Conservation (phyloP, 129 eudicot genomes). For the Daucus carota region DH1_v3.0 NC_030385.2:46935001-46935500, state of each 20-base stretch:
- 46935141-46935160: conserved; percentile 19
- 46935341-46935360: not conserved
- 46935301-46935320: conserved; percentile 45
- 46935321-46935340: not conserved
- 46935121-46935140: conserved; percentile 25
- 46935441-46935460: conserved; percentile 68
- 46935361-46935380: not conserved
- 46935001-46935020: not conserved
- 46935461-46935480: conserved; percentile 72
- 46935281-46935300: conserved; percentile 86
- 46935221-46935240: conserved; percentile 56
- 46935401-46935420: conserved; percentile 64
- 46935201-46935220: conserved; percentile 50
- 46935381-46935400: conserved; percentile 40
- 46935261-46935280: conserved; percentile 89
- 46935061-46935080: conserved; percentile 35
- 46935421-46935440: conserved; percentile 74
- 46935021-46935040: not conserved
- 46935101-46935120: conserved; percentile 36
- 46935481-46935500: conserved; percentile 74
- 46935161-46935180: conserved; percentile 31
- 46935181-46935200: conserved; percentile 71
- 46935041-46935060: conserved; percentile 8
- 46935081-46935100: conserved; percentile 71
- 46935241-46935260: conserved; percentile 77